phyloP scores from a whole-genome alignment of 2,329 filamentous ascomycete genomes.

The Ophiostoma quercus region DNA sequence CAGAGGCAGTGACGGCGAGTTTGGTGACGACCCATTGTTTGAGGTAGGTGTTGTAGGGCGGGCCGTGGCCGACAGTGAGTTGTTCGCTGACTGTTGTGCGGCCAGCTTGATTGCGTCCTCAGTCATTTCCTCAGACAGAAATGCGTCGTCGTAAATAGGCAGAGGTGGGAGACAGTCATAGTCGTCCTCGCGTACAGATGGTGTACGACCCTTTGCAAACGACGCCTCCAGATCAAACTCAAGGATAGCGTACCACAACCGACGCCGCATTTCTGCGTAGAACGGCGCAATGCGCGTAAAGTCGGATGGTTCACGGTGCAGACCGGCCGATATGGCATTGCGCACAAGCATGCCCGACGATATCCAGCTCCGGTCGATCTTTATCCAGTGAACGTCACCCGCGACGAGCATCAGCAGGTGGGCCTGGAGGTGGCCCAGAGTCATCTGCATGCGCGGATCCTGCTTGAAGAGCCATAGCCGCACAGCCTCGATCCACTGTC shows the following conservation, averaged over 20 bases:
- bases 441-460: constrained; percentile 13
- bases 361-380: constrained; percentile 8
- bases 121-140: not conserved
- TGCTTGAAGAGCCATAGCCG: constrained; percentile 13
- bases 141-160: not conserved
- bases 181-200: constrained; percentile 10
- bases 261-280: constrained; percentile 12
- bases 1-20: not conserved
- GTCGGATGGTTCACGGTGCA: constrained; percentile 5
- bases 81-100: not conserved
- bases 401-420: constrained; percentile 9
- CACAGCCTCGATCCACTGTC: constrained; percentile 7
- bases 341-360: constrained; percentile 12
- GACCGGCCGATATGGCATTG: constrained; percentile 10
- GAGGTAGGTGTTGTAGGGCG: not conserved
- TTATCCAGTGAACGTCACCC: constrained; percentile 12
- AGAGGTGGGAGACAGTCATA: not conserved
- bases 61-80: not conserved
- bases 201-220: constrained; percentile 2
- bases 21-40: not conserved
- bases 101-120: not conserved
- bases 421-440: not conserved
- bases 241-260: constrained; percentile 7
- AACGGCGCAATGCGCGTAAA: constrained; percentile 7
- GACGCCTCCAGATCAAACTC: constrained; percentile 10